Evolutionary conservation across 2,329 filamentous ascomycete genomes (phyloP).

Genomic region (Fusarium coicis): DNA sequence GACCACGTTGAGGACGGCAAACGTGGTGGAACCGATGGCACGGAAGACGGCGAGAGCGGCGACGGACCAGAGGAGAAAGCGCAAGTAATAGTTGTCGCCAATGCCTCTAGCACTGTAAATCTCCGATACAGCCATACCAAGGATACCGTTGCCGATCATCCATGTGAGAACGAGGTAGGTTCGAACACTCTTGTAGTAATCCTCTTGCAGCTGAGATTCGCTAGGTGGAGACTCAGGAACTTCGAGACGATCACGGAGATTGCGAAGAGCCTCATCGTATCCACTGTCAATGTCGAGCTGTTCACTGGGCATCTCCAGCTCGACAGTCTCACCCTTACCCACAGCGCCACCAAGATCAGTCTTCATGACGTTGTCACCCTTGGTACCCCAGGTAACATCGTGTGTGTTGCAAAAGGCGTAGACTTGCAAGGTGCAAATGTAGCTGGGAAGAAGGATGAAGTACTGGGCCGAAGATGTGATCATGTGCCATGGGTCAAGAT

Average conservation of each 20-base stretch:
- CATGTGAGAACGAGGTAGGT: conserved; percentile 98
- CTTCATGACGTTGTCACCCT: conserved; percentile 94
- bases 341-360: conserved; percentile 91
- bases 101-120: conserved; percentile 79
- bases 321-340: conserved; percentile 82
- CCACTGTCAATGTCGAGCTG: conserved; percentile 98
- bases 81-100: conserved; percentile 87
- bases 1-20: conserved; percentile 84
- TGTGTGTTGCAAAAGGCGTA: conserved; percentile 81
- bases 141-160: conserved; percentile 91
- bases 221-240: conserved; percentile 71
- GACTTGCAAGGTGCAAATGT: conserved; percentile 97
- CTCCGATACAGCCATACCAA: conserved; percentile 93
- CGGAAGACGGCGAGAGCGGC: conserved; percentile 88
- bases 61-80: conserved; percentile 93
- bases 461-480: conserved; percentile 92
- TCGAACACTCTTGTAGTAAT: conserved; percentile 96
- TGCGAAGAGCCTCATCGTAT: conserved; percentile 96
- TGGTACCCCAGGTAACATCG: conserved; percentile 66
- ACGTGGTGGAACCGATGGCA: conserved; percentile 82
- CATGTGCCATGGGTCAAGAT: conserved; percentile 99
- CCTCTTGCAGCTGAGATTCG: conserved; percentile 91
- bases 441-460: conserved; percentile 89
- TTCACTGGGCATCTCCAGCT: conserved; percentile 97
- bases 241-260: conserved; percentile 91